Percentiles rank a stretch among this genome's conserved stretches.
Conservation (phyloP, 345 rosid genomes). For the Dovyalis caffra region DNA sequence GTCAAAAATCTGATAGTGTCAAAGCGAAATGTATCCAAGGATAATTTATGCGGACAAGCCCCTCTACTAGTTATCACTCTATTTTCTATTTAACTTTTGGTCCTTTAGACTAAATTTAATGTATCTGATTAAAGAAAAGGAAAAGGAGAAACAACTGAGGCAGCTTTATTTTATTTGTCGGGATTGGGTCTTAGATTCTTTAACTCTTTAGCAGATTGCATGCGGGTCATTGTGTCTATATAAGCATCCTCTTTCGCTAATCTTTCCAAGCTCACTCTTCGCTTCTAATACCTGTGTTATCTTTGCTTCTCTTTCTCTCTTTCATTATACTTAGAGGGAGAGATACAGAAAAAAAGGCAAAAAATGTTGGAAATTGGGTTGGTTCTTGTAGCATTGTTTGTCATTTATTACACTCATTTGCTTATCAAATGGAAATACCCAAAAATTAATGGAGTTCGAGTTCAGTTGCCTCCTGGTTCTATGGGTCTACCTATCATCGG, state of each 20-base stretch:
- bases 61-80: no score
- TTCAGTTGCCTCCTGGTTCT: slow-evolving; percentile 16
- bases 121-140: not conserved
- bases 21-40: no score
- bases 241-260: not conserved
- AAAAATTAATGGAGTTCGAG: slow-evolving; percentile 10
- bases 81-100: no score
- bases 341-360: not conserved
- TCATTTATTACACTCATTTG: slow-evolving; percentile 1
- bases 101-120: no score
- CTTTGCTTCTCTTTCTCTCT: not conserved
- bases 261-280: not conserved
- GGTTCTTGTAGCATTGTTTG: not conserved
- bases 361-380: not conserved
- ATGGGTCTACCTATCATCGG: slow-evolving; percentile 14
- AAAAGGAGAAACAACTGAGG: not conserved
- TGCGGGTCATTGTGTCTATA: not conserved
- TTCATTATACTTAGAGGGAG: not conserved
- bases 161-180: not conserved
- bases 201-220: no score
- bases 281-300: not conserved
- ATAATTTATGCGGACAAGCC: no score
- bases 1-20: no score
- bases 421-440: slow-evolving; percentile 12
- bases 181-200: not conserved